Evolutionary conservation across 768 basidiomycete species (phyloP), one percentile per base, ranked within the genome.

Genomic region (Boletus bicolor): DNA sequence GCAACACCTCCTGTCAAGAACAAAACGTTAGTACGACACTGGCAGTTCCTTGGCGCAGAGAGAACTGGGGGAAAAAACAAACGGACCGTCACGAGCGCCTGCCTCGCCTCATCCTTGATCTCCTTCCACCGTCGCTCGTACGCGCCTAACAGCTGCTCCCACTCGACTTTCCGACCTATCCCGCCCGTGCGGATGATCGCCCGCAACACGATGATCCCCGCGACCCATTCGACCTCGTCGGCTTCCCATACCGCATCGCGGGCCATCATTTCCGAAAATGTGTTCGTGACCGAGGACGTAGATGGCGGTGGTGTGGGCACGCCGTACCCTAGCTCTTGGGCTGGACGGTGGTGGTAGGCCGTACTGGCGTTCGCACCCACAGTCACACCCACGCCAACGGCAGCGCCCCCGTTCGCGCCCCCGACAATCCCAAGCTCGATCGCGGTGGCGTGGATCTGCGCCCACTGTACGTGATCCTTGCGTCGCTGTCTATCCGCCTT

Each of bases 51-150:
- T 1, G 1, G 14, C 7, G 12, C 21, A 7, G 17, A 24, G 21
- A 24, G 21, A 24, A 24, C 21, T 1, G 21, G 21, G 21, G 21
- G 2, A 7, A 38, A 6, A 26, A 6, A 14, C 7, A 30, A 36
- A 45, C 19, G n/a, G 59, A 82, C 84, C 54, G 82, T 81, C 14
- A 84, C 84, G 57, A 84, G 75, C 1, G 79, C 77, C 67, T 86
- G 84, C 56, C 84, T 71, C 14, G 82, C 77, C 67, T 86, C 84
- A 61, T 86, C 84, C 65, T 82, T 83, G 56, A 86, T 85, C 65
- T 86, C 84, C 64, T 85, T 86, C 84, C 84, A 86, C 51, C 83
- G 70, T n/a, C 78, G 73, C 62, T 86, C 84, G 64, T 86, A 86
- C 7, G 75, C 78, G 41, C 76, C 73, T 64, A 85, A 51, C 21